Evolutionary conservation across 192 early-diverging fungal genomes (phyloP), one percentile per base, ranked within the genome.

Genomic region (Entomortierella parvispora): DNA sequence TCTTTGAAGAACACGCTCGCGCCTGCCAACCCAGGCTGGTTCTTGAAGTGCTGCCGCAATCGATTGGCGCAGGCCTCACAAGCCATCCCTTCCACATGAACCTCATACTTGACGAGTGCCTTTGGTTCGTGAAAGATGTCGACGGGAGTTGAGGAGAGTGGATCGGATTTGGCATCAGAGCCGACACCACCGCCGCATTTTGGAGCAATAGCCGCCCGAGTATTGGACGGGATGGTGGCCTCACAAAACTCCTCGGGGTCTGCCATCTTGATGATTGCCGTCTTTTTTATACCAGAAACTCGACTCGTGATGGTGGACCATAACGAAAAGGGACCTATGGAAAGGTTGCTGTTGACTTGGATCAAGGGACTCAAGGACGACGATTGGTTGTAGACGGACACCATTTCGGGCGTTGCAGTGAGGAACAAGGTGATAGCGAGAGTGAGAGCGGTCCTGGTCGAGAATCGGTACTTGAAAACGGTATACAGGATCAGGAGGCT

Each of bases 61-160:
- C 81, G 63, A 56, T 79, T 88, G 0, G 85, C 86, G 60, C 86
- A 88, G 2, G 83, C 83, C 49, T 80, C 69, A 44, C 86, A 88
- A 2, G 69, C 69, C 46, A 88, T 79, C 12, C 86, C 86, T 2
- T 86, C 58, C 6, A 87, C 60, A 6, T 57, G 22, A 2, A 82
- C 28, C n/a, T 70, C 69, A 46, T 81, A 79, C 14, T 68, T 59
- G 11, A 71, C 9, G 14, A 65, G 48, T 42, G 53, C 34, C 40
- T 31, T 17, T 54, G 29, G 28, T 44, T 34, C 10, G 34, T 58
- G n/a, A 18, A 61, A 4, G 34, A 23, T 9, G 22, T 12, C 6
- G 50, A 20, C 23, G 31, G 12, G 5, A 20, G 33, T 34, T 28
- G 22, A 18, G 22, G 50, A 31, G 40, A 31, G 28, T 56, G 47